A percentile compares a stretch with the other conserved stretches of the same genome.
These are phyloP conservation scores for Aspergillus glaucus DNA, from an alignment of 2,329 filamentous ascomycete species.

Conservation along the genomic window DNA sequence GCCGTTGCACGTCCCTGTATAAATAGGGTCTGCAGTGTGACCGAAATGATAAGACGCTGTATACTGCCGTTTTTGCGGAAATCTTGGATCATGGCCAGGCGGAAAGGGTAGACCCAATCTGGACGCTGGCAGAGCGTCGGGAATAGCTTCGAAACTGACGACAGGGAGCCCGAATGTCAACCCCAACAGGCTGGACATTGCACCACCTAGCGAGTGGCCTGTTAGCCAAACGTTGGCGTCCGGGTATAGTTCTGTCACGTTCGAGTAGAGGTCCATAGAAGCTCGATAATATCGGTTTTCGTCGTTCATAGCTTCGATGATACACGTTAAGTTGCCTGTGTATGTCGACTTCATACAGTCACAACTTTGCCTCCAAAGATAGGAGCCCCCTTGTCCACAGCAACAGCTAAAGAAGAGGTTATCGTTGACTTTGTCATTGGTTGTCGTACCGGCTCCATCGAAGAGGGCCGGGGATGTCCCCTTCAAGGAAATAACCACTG, in stretches of 20 bases:
- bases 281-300: conserved; percentile 92
- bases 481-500: conserved; percentile 86
- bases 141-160: conserved; percentile 90
- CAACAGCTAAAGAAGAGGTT: conserved; percentile 98
- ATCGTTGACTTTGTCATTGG: conserved; percentile 95
- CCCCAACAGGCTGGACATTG: conserved; percentile 80
- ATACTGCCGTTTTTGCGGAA: conserved; percentile 63
- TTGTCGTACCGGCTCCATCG: conserved; percentile 93
- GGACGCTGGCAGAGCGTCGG: conserved; percentile 78
- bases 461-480: conserved; percentile 87
- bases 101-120: conserved; percentile 81
- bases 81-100: conserved; percentile 65
- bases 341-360: conserved; percentile 84
- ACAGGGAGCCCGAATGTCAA: conserved; percentile 84
- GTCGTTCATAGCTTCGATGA: conserved; percentile 64
- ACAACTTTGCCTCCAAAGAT: conserved; percentile 85
- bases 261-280: conserved; percentile 81
- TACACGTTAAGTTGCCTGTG: conserved; percentile 86
- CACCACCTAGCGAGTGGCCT: conserved; percentile 87
- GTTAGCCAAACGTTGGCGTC: conserved; percentile 79
- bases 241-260: conserved; percentile 84
- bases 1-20: conserved; percentile 87
- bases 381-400: conserved; percentile 87
- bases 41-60: conserved; percentile 88
- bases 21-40: conserved; percentile 92